Evolutionary conservation across 257 asterid species (phyloP).

Genomic region (Capsicum pubescens): DNA sequence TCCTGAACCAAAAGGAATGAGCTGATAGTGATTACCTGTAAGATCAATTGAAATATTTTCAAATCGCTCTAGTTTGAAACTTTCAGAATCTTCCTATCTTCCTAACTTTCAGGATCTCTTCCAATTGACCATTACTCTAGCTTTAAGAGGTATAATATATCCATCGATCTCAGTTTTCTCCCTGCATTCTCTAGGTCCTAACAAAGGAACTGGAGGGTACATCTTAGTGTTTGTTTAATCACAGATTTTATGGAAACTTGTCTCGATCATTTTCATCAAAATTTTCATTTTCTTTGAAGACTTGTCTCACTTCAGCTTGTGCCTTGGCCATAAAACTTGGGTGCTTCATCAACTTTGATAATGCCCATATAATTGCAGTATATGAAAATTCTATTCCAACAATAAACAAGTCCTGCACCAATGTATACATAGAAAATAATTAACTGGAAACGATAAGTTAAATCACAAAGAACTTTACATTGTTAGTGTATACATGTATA

Average conservation of each 20-base stretch:
- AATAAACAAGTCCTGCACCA: conserved; percentile 28
- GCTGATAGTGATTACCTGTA: conserved; percentile 24
- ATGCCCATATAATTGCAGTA: conserved; percentile 26
- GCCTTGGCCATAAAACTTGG: too few species aligned
- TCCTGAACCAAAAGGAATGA: conserved; percentile 36
- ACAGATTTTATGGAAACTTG: too few species aligned
- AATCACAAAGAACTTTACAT: too few species aligned
- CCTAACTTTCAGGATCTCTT: conserved; percentile 35
- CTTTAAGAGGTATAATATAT: conserved; percentile 6
- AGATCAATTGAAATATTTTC: conserved; percentile 27
- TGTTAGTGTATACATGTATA: neutral
- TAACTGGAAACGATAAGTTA: too few species aligned
- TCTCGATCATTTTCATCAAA: too few species aligned
- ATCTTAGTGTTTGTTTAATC: too few species aligned
- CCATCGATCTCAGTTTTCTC: conserved; percentile 29
- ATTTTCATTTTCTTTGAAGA: too few species aligned
- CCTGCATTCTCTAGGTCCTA: conserved; percentile 31
- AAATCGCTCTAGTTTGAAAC: conserved; percentile 33
- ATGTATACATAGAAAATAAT: neutral
- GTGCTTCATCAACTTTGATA: conserved; percentile 30
- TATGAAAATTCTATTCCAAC: conserved; percentile 31
- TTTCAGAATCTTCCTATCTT: conserved; percentile 27
- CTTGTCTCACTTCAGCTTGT: too few species aligned
- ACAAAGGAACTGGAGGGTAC: conserved; percentile 19
- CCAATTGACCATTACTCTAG: conserved; percentile 34